Evolutionary conservation across 2,329 filamentous ascomycete species (phyloP).

Genomic region (Hypoxylon sp.): DNA sequence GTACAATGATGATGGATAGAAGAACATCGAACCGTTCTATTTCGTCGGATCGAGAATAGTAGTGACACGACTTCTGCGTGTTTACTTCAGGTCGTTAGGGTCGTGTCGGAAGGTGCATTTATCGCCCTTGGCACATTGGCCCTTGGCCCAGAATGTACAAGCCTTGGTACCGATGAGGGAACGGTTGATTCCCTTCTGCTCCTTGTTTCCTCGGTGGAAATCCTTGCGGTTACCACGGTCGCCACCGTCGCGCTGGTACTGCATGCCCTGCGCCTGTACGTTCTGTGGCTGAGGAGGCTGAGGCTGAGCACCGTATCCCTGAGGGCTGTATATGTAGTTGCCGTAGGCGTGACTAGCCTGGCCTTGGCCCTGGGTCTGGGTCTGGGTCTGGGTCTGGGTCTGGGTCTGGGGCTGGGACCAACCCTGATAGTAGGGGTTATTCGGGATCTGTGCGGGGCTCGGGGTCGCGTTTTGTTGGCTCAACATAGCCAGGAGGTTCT

Average conservation of each 20-base stretch:
- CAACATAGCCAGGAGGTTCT: constrained; percentile 15
- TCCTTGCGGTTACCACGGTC: constrained; percentile 55
- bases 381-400: constrained; percentile 42
- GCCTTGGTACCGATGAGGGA: constrained; percentile 74
- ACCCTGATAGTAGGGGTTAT: constrained; percentile 34
- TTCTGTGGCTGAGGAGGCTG: constrained; percentile 14
- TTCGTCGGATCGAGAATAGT: not conserved
- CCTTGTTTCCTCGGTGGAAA: constrained; percentile 56
- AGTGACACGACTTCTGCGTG: not conserved
- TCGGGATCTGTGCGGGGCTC: not conserved
- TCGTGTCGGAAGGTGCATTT: constrained; percentile 82
- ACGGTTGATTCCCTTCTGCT: constrained; percentile 64
- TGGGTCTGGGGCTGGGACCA: constrained; percentile 44
- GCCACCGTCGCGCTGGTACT: constrained; percentile 39
- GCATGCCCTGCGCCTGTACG: constrained; percentile 38
- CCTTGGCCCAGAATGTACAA: constrained; percentile 77
- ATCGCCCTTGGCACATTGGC: constrained; percentile 78
- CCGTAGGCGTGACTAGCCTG: constrained; percentile 27
- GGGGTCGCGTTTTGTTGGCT: constrained; percentile 15
- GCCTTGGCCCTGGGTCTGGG: constrained; percentile 39
- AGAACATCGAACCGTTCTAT: not conserved
- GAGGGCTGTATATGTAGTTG: constrained; percentile 32
- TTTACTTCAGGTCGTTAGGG: constrained; percentile 50
- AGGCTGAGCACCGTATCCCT: constrained; percentile 14
- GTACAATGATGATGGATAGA: constrained; percentile 19